Base-by-base conservation (phyloP, 2,329 filamentous ascomycete species). In the Botrytis aclada region DNA sequence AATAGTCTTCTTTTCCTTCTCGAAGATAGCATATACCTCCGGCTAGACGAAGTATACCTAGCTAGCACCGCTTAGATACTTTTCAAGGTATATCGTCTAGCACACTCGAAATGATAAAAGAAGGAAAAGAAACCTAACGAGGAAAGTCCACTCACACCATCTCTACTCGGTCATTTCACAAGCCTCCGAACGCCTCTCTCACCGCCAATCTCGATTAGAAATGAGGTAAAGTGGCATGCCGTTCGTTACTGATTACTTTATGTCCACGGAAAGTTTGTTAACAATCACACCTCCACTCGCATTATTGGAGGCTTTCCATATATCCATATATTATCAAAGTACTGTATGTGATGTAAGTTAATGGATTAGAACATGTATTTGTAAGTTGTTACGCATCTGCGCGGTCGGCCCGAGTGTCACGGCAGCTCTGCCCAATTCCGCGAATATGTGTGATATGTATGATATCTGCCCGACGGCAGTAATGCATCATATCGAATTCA, bases 151-250 rank as follows among this genome's bases (percentile, higher is more conserved):
- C 70, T 56, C 47, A 29, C 51, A 54, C 51, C 51, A 54, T 29
- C n/a, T 54, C 51, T 37, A 51, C 34, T 54, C 37, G 51, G 62
- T n/a, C 70, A 72, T 43, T 58, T 25, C 29, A 69, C 37, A 67
- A 69, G 70, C 37, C 45, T 47, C 58, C 56, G 54, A 62, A 61
- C 39, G 47, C 29, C 54, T 47, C 66, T 14, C 70, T 72, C 70
- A 72, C 63, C 70, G 70, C 63, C 34, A 69, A 72, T 72, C 63
- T 69, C 41, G 70, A 72, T 72, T 37, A 54, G 66, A 41, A 18
- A 22, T 58, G 43, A 67, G 61, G 18, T 67, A 29, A 67, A 67
- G 63, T 72, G 63, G 70, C 39, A 67, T 69, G 70, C 51, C 51
- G 51, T 45, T n/a, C 47, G 47, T 39, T 60, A n/a, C 34, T 58